Percentiles rank a stretch among this genome's conserved stretches.
phyloP scores from a whole-genome alignment of 1,284 basidiomycete genomes.

The Ganoderma resinaceum region DNA sequence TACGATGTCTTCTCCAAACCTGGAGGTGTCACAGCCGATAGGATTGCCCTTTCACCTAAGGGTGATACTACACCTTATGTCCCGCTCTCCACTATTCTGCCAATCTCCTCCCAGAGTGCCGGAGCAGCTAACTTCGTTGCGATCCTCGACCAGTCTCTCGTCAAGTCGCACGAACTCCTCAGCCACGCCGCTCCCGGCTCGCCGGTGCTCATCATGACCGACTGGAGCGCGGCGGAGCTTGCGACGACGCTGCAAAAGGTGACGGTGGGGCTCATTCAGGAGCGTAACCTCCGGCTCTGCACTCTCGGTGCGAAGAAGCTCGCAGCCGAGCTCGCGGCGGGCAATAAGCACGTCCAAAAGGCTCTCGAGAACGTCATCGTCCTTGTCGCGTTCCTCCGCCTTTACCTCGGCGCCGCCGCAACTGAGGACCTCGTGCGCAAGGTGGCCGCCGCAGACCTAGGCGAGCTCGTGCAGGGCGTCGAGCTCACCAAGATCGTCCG shows the following conservation, averaged over 20 bases:
- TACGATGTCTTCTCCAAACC: conserved; percentile 74
- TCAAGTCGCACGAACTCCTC: conserved; percentile 72
- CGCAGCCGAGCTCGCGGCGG: conserved; percentile 33
- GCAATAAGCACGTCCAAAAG: conserved; percentile 44
- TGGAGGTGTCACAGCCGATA: conserved; percentile 69
- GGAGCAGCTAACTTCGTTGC: conserved; percentile 72
- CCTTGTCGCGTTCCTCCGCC: conserved; percentile 71
- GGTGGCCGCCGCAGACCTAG: conserved; percentile 53
- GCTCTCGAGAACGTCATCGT: conserved; percentile 59
- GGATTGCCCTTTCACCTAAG: conserved; percentile 64
- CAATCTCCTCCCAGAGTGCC: conserved; percentile 51
- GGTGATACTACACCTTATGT: conserved; percentile 40
- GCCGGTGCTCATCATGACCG: conserved; percentile 64
- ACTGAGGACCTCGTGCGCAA: conserved; percentile 58
- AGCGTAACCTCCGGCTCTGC: conserved; percentile 63
- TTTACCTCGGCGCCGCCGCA: conserved; percentile 73
- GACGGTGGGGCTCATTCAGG: conserved; percentile 47
- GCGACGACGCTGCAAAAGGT: conserved; percentile 57
- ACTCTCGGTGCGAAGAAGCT: conserved; percentile 58
- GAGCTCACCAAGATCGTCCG: conserved; percentile 55
- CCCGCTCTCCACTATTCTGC: conserved; percentile 59
- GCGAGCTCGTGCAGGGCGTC: conserved; percentile 50
- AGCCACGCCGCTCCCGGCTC: conserved; percentile 64
- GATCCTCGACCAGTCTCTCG: conserved; percentile 70
- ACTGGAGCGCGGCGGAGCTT: conserved; percentile 70